Evolutionary conservation across 495 filamentous ascomycete genomes (phyloP).

Genomic region (Amphirosellinia nigrospora): DNA sequence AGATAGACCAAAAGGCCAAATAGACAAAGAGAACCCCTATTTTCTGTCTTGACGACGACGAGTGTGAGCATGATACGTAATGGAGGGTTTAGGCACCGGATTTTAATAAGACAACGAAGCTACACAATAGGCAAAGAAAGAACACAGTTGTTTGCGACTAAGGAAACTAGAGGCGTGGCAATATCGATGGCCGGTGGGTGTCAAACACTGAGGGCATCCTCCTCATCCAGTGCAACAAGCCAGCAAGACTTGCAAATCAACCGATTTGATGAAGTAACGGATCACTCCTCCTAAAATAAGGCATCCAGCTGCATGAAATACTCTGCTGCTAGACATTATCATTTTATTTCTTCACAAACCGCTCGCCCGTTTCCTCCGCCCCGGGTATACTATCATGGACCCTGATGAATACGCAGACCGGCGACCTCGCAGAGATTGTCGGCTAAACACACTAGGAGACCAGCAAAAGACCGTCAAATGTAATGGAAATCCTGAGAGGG

Average conservation of each 20-base stretch:
- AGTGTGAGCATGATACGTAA: constrained; percentile 20
- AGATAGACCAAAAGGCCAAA: neutral
- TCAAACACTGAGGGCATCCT: constrained; percentile 31
- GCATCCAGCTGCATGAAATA: constrained; percentile 38
- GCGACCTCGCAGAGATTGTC: constrained; percentile 35
- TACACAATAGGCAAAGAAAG: constrained; percentile 41
- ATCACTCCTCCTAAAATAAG: constrained; percentile 45
- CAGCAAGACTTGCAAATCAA: constrained; percentile 33
- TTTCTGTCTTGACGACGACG: neutral
- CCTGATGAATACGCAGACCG: constrained; percentile 37
- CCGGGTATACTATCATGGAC: constrained; percentile 43
- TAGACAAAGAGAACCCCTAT: neutral
- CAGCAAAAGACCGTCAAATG: constrained; percentile 28
- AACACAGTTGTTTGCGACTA: constrained; percentile 40
- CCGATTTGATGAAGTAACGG: constrained; percentile 34
- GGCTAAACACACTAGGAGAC: constrained; percentile 23
- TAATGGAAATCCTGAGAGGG: constrained; percentile 25
- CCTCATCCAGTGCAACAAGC: constrained; percentile 34
- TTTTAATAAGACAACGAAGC: constrained; percentile 33
- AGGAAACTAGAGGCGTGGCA: constrained; percentile 42
- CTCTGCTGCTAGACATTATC: constrained; percentile 38
- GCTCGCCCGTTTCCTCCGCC: constrained; percentile 36
- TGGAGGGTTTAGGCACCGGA: constrained; percentile 34
- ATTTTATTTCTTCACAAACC: constrained; percentile 38
- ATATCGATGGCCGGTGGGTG: constrained; percentile 34